Conservation (phyloP, 176 grass and related monocot genomes). For the Stipa capillata region DNA sequence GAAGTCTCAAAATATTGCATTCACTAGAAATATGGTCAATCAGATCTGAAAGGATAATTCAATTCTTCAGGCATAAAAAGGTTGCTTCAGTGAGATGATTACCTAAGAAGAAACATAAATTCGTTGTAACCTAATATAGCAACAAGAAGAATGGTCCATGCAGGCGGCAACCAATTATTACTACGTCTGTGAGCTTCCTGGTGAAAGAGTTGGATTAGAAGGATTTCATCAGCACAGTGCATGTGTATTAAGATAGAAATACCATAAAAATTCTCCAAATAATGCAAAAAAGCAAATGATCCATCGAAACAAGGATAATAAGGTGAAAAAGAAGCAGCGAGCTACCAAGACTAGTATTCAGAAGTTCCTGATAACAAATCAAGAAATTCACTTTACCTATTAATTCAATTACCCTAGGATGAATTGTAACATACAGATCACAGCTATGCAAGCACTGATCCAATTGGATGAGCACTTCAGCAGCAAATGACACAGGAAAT, state of each 20-base stretch:
- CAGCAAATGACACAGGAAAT: neutral
- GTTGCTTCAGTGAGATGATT: neutral
- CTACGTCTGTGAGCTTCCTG: conserved; percentile 63
- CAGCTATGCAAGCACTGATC: too few species aligned
- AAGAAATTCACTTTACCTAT: too few species aligned
- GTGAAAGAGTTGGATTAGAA: neutral
- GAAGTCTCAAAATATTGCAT: neutral
- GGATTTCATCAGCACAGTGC: neutral
- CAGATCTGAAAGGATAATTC: neutral
- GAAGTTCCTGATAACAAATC: neutral
- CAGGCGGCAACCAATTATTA: conserved; percentile 53
- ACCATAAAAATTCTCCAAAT: conserved; percentile 9
- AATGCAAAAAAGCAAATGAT: too few species aligned
- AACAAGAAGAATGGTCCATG: conserved; percentile 66
- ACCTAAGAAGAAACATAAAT: conserved; percentile 86
- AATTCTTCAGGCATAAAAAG: neutral
- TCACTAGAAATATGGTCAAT: neutral
- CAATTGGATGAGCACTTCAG: neutral
- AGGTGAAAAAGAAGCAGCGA: neutral
- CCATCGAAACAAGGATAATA: too few species aligned
- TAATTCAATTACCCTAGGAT: too few species aligned
- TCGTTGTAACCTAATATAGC: conserved; percentile 75
- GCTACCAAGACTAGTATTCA: neutral
- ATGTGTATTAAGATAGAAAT: neutral
- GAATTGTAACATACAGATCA: neutral